phyloP scores from a whole-genome alignment of 257 asterid species.

The Verbascum thapsus region DNA sequence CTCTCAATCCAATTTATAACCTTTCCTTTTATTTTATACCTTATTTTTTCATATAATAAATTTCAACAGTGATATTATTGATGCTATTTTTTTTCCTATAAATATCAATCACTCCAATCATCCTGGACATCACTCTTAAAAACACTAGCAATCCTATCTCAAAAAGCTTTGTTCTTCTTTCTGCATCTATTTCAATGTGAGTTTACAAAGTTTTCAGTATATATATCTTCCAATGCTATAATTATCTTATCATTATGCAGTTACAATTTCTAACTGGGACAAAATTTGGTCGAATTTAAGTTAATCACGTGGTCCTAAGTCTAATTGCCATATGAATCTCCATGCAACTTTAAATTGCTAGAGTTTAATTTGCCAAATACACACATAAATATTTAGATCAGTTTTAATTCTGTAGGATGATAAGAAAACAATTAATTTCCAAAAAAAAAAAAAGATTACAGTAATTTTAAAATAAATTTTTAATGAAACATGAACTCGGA shows the following conservation, averaged over 20 bases:
- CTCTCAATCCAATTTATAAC: slow-evolving; percentile 17
- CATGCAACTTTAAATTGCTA: slow-evolving; percentile 19
- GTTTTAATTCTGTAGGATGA: too few relatives aligned
- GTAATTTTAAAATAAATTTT: too few relatives aligned
- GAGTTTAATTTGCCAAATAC: too few relatives aligned
- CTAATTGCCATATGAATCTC: neutral
- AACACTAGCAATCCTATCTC: slow-evolving; percentile 20
- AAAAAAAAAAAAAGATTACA: too few relatives aligned
- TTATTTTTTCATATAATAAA: neutral
- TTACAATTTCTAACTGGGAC: too few relatives aligned
- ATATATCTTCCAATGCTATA: too few relatives aligned
- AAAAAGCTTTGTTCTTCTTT: slow-evolving; percentile 11
- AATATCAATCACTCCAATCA: slow-evolving; percentile 37
- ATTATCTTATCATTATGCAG: neutral
- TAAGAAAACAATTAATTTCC: too few relatives aligned
- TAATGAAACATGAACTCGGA: neutral
- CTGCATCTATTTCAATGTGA: slow-evolving; percentile 30
- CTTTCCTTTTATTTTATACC: neutral
- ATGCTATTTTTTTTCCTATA: slow-evolving; percentile 34
- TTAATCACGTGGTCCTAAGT: too few relatives aligned
- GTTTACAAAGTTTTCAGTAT: slow-evolving; percentile 2
- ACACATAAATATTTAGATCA: too few relatives aligned
- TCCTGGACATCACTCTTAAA: slow-evolving; percentile 42
- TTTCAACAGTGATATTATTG: slow-evolving; percentile 12
- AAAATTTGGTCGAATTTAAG: too few relatives aligned